Base-by-base conservation (phyloP, 148 eudicot species). In the Camellia sinensis region DNA sequence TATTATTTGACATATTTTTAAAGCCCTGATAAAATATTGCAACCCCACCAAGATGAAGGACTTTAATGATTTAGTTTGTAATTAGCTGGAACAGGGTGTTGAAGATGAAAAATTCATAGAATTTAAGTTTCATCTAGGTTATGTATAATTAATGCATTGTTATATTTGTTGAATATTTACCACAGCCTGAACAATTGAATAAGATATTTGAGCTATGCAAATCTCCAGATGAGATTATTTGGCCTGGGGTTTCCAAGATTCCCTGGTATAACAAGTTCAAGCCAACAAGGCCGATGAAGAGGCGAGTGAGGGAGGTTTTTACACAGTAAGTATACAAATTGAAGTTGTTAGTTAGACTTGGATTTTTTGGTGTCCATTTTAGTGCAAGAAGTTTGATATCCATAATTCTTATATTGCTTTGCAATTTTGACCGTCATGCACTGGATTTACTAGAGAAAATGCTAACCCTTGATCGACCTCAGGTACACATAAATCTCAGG, bases 181-280 rank as follows among this genome's bases (percentile, higher is more conserved):
- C 73, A 66, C 72, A 93, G 95, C 91, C 97, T 29, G 97, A 93
- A 73, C 97, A 91, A 80, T 76, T 93, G 88, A 90, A 85, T 82
- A 93, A 93, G 82, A 89, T 91, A 48, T 93, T 86, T 72, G 95
- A 91, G 87, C 86, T 91, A 29, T 93, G 97, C 76, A 95, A 95
- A 75, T 85, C 91, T 87, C 97, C 93, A 62, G 93, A 85, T 71
- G 97, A 93, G 84, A 79, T 80, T 65, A 89, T 80, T 70, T 93
- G 97, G 97, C 97, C 97, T 71, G 93, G 92, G 74, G 95, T 89
- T 64, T 91, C 93, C 64, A 89, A 88, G 80, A 84, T 89, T 67
- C 93, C 92, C 12, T 91, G 93, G 95, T 91, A 93, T 83, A 89
- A 86, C 83, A 91, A 90, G 80, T 91, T 91, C 80, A 93, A 90